Percentiles rank a stretch among this genome's conserved stretches.
phyloP scores from a whole-genome alignment of 176 grass and related monocot species.

The Phragmites australis region DNA sequence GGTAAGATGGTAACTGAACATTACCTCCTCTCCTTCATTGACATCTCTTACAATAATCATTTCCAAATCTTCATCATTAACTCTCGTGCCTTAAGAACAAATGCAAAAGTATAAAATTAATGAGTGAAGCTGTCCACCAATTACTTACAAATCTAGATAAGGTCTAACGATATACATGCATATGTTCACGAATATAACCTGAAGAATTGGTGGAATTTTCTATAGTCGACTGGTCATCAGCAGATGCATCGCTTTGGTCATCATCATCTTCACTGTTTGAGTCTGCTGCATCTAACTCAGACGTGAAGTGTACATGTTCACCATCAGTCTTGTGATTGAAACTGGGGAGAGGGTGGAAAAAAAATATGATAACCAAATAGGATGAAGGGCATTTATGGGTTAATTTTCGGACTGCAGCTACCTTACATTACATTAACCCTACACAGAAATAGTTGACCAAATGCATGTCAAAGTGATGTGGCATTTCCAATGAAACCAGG shows the following conservation, averaged over 20 bases:
- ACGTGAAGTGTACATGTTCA: conserved; percentile 82
- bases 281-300: conserved; percentile 35
- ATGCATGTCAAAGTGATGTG: not conserved
- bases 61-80: conserved; percentile 61
- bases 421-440: not conserved
- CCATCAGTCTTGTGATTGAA: conserved; percentile 97
- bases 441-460: not conserved
- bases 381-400: conserved; percentile 1
- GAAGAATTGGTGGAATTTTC: conserved; percentile 47
- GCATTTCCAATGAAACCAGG: not conserved
- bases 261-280: conserved; percentile 52
- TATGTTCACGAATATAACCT: conserved; percentile 48
- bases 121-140: conserved; percentile 1
- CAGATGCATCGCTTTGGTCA: conserved; percentile 41
- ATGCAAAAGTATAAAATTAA: not conserved
- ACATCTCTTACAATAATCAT: conserved; percentile 79
- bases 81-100: conserved; percentile 37
- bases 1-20: conserved; percentile 33
- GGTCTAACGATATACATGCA: not conserved
- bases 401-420: not conserved
- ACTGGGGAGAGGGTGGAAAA: conserved; percentile 33
- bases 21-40: conserved; percentile 78
- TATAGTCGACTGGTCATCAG: conserved; percentile 45
- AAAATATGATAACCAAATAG: not conserved
- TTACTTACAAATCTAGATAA: not conserved